Evolutionary conservation across 1,139 yeast genomes (phyloP).

Genomic region (Taphrina deformans): DNA sequence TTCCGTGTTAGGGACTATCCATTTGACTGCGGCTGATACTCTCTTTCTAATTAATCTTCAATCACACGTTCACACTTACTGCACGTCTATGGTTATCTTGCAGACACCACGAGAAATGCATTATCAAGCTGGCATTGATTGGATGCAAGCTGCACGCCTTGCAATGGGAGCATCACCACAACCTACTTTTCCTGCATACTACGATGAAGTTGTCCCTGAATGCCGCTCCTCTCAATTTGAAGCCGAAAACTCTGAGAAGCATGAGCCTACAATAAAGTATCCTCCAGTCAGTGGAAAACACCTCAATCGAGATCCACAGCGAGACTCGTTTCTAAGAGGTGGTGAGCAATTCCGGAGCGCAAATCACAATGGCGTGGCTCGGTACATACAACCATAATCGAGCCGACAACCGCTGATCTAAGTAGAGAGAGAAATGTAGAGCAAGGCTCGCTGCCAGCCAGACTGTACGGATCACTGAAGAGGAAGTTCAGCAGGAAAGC

Average conservation of each 20-base stretch:
- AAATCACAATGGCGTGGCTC: neutral
- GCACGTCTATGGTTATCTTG: neutral
- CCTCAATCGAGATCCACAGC: slow-evolving; percentile 6
- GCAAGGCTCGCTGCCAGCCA: neutral
- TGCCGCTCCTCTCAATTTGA: neutral
- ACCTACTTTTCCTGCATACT: neutral
- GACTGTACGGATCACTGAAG: neutral
- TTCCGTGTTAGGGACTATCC: too few relatives aligned
- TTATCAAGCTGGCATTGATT: slow-evolving; percentile 23
- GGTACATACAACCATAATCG: neutral
- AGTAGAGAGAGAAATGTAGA: neutral
- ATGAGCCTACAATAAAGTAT: slow-evolving; percentile 6
- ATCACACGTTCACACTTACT: too few relatives aligned
- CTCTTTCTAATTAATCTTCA: too few relatives aligned
- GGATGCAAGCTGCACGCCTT: slow-evolving; percentile 19
- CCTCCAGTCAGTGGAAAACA: slow-evolving; percentile 6
- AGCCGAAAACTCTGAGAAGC: neutral
- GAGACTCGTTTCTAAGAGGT: slow-evolving; percentile 32
- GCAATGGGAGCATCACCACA: slow-evolving; percentile 16
- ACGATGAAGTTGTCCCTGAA: neutral
- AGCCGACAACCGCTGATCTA: neutral
- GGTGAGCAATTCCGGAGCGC: slow-evolving; percentile 12
- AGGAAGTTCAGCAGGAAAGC: neutral
- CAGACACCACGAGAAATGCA: neutral
- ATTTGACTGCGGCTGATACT: too few relatives aligned